phyloP scores from a whole-genome alignment of 495 filamentous ascomycete genomes.

The Cairneyella variabilis region DNA sequence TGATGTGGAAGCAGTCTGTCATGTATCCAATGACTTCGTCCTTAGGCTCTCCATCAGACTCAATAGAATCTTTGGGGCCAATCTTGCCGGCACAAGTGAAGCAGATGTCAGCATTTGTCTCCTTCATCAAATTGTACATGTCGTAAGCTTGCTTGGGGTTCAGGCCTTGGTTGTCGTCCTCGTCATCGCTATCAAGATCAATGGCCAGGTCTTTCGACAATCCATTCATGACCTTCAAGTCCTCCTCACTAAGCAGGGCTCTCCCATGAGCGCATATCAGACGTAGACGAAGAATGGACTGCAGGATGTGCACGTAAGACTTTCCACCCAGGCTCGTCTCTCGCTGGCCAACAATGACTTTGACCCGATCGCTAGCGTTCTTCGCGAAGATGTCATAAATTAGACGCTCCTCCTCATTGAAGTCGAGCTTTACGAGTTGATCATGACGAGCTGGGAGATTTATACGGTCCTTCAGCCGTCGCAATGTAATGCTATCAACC shows the following conservation, averaged over 20 bases:
- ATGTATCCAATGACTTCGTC: slow-evolving; percentile 69
- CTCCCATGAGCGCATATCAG: slow-evolving; percentile 88
- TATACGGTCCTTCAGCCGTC: slow-evolving; percentile 89
- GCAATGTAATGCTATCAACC: slow-evolving; percentile 86
- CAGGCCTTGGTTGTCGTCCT: slow-evolving; percentile 47
- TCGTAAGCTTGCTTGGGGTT: slow-evolving; percentile 70
- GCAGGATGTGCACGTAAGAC: slow-evolving; percentile 83
- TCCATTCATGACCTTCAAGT: slow-evolving; percentile 73
- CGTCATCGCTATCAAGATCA: slow-evolving; percentile 73
- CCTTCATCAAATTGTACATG: slow-evolving; percentile 74
- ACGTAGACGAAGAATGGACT: slow-evolving; percentile 84
- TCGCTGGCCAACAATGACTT: slow-evolving; percentile 41
- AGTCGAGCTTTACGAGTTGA: slow-evolving; percentile 59
- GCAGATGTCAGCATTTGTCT: slow-evolving; percentile 70
- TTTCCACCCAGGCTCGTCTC: slow-evolving; percentile 71
- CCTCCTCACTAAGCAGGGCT: slow-evolving; percentile 79
- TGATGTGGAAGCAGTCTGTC: slow-evolving; percentile 76
- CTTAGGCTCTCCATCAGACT: slow-evolving; percentile 50
- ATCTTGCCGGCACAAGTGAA: slow-evolving; percentile 63
- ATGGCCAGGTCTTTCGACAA: slow-evolving; percentile 78
- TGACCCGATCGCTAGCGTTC: slow-evolving; percentile 48
- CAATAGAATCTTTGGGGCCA: slow-evolving; percentile 43
- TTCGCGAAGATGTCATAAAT: slow-evolving; percentile 54
- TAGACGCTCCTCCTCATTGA: slow-evolving; percentile 45
- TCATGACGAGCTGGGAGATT: slow-evolving; percentile 73